These are phyloP conservation scores for Leptographium radiaticola DNA, from an alignment of 2,329 filamentous ascomycete genomes.

Conservation along the genomic window DNA sequence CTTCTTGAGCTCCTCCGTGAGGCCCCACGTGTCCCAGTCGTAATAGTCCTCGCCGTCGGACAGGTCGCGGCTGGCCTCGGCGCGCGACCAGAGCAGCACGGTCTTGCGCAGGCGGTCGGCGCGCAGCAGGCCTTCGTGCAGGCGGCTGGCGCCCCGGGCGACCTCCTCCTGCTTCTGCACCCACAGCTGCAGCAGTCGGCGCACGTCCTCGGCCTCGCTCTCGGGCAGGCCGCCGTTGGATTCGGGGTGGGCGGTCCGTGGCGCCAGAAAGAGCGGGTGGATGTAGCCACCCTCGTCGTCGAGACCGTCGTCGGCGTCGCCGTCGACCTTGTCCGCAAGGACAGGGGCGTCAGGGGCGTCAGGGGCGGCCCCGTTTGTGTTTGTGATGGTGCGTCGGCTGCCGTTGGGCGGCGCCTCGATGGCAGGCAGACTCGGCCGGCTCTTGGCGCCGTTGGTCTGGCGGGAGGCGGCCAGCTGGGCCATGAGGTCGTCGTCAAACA, in stretches of 20 bases:
- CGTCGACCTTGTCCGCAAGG: not conserved
- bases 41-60: conserved; percentile 87
- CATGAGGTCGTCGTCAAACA: conserved; percentile 37
- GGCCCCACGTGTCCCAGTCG: conserved; percentile 65
- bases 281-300: conserved; percentile 33
- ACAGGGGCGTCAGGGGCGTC: not conserved
- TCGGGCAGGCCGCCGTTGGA: conserved; percentile 59
- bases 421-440: too few relatives aligned
- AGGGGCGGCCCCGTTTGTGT: not conserved
- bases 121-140: conserved; percentile 58
- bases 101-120: conserved; percentile 59
- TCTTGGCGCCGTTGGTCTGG: not conserved
- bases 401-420: too few relatives aligned
- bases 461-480: conserved; percentile 13
- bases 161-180: conserved; percentile 82
- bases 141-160: conserved; percentile 52
- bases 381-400: too few relatives aligned
- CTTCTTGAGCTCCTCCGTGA: conserved; percentile 65
- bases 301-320: not conserved
- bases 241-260: conserved; percentile 48
- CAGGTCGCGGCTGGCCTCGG: conserved; percentile 65
- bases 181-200: conserved; percentile 60
- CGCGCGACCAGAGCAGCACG: conserved; percentile 64
- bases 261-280: conserved; percentile 62
- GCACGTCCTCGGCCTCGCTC: conserved; percentile 64